phyloP scores from a whole-genome alignment of 768 basidiomycete genomes.

The Hypsizygus marmoreus region DNA sequence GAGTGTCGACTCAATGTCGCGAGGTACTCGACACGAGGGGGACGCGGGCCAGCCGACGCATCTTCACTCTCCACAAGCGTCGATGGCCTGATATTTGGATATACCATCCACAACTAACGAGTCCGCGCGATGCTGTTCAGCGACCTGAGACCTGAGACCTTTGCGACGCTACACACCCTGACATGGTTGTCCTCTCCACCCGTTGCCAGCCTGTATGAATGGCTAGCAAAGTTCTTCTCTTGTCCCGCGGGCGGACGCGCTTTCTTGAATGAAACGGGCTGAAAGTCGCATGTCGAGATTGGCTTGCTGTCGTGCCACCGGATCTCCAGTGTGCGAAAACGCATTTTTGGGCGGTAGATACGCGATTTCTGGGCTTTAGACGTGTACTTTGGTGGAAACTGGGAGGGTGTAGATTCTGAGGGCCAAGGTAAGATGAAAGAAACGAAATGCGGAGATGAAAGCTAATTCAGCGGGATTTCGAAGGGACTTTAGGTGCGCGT shows the following conservation, averaged over 20 bases:
- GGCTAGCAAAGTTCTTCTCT: conserved; percentile 59
- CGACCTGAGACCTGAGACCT: conserved; percentile 11
- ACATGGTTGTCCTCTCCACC: conserved; percentile 98
- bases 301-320: conserved; percentile 96
- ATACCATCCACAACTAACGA: conserved; percentile 88
- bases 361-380: conserved; percentile 17
- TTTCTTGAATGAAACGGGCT: conserved; percentile 80
- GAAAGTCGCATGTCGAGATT: conserved; percentile 96
- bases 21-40: conserved; percentile 93
- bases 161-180: conserved; percentile 61
- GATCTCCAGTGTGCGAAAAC: conserved; percentile 89
- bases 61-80: conserved; percentile 48
- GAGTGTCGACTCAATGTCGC: conserved; percentile 92
- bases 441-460: background rate
- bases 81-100: conserved; percentile 83
- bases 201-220: conserved; percentile 90
- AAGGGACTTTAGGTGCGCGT: conserved; percentile 4
- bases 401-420: background rate
- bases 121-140: conserved; percentile 12
- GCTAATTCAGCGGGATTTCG: background rate
- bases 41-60: conserved; percentile 34
- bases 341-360: conserved; percentile 48
- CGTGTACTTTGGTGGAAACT: conserved; percentile 11
- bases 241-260: conserved; percentile 61
- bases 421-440: background rate